Conservation (phyloP, 2,329 filamentous ascomycete species). For the Blumeria graminis region DNA sequence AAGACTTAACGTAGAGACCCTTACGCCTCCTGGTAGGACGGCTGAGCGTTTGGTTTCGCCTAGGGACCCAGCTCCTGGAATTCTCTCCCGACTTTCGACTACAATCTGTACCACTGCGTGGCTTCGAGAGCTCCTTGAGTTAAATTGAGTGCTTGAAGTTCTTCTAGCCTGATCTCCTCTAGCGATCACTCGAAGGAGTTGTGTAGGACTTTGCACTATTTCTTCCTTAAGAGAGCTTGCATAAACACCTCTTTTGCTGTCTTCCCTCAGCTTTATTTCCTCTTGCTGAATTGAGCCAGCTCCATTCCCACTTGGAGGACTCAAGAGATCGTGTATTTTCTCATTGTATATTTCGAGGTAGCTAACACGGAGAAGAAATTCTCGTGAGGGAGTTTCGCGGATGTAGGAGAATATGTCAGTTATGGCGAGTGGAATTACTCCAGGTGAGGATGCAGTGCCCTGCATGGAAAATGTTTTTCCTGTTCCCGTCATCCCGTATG, state of each 20-base stretch:
- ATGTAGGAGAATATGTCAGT: slow-evolving; percentile 99
- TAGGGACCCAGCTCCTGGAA: slow-evolving; percentile 25
- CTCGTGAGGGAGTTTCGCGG: slow-evolving; percentile 77
- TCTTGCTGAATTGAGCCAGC: slow-evolving; percentile 39
- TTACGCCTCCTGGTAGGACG: slow-evolving; percentile 63
- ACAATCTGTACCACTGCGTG: slow-evolving; percentile 98
- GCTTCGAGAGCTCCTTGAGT: slow-evolving; percentile 85
- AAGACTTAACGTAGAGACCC: slow-evolving; percentile 81
- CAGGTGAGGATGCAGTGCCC: slow-evolving; percentile 80
- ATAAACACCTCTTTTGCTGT: slow-evolving; percentile 89
- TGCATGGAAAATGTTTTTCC: slow-evolving; percentile 99
- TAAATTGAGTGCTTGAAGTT: slow-evolving; percentile 91
- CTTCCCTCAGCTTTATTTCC: slow-evolving; percentile 91
- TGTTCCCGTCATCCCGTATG: slow-evolving; percentile 96
- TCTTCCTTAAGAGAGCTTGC: slow-evolving; percentile 91
- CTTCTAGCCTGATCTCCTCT: slow-evolving; percentile 75
- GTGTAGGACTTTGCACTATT: slow-evolving; percentile 93
- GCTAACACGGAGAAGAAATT: slow-evolving; percentile 86
- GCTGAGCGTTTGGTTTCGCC: slow-evolving; percentile 41
- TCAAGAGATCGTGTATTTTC: slow-evolving; percentile 80
- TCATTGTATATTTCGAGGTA: slow-evolving; percentile 99
- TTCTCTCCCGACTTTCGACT: slow-evolving; percentile 80
- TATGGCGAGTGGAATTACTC: slow-evolving; percentile 89
- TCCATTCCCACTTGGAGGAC: slow-evolving; percentile 32
- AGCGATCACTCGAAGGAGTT: slow-evolving; percentile 82